Evolutionary conservation across 768 basidiomycete species (phyloP), one percentile per base, ranked within the genome.

Genomic region (Pholiota microspora): DNA sequence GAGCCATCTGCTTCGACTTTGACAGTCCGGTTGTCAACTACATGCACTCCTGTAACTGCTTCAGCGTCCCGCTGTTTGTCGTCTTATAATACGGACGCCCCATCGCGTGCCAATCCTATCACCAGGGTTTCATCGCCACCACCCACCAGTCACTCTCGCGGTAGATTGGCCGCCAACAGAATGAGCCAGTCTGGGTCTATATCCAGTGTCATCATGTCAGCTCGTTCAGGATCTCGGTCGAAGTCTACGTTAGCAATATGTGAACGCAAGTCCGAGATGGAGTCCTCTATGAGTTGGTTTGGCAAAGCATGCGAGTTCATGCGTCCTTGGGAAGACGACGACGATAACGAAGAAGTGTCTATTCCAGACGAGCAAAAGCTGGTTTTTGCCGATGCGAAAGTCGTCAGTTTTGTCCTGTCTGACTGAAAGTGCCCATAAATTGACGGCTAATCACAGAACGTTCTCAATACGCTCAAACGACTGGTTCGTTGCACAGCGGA

Each of bases 401-500:
- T 66, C 60, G 75, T 62, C 53, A 62, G 65, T 60, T 56, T 18
- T n/a, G n/a, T n/a, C n/a, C n/a, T n/a, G 54, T 51, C 12, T 16
- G 44, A 23, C 1, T 38, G 10, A 36, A 16, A 27, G 15, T 24
- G 7, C 23, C 9, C 16, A 4, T 18, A 12, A 18, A 7, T n/a
- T 60, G 25, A 56, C 36, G 1, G 2, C 2, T n/a, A 9, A 35
- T 4, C 7, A 16, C 45, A 73, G 73, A 63, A 64, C 31, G 69
- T 75, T 16, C 52, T 63, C 7, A 58, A 61, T 31, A 66, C 62
- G 47, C 66, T 68, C 48, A 67, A 62, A 23, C 70, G 67, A n/a
- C 51, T 74, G 3, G 59, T 73, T 1, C 69, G 69, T n/a, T 63
- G 68, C 9, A 59, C 71, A 7, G 65, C 64, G 0, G 66, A 73